Evolutionary conservation across 148 eudicot species (phyloP), one percentile per base, ranked within the genome.

Genomic region (Arbutus unedo): DNA sequence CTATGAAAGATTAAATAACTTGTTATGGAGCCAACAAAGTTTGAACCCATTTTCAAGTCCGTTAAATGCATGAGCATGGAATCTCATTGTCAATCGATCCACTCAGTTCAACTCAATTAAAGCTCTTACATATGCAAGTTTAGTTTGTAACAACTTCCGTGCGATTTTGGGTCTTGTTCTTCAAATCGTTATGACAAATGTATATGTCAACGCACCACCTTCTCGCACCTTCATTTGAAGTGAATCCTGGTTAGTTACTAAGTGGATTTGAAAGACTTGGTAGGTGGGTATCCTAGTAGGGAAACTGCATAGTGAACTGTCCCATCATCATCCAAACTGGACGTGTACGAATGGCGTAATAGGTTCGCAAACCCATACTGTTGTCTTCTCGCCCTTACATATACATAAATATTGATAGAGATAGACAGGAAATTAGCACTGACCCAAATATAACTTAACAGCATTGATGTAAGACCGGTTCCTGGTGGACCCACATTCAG

Each of bases 391-490:
- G 38, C 1, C 38, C 38, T 31, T 31, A 31, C 38, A 31, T 31
- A 31, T 31, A 31, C 38, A 31, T 31, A 31, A 31, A 31, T 31
- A 31, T 31, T 31, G 38, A 31, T 31, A 31, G 38, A 31, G 38
- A 31, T 31, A 31, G 38, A 31, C 38, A 31, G 38, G 38, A 31
- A 9, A 50, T 50, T 41, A 53, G 16, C 4, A 76, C 25, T 18
- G 43, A 85, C 88, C 90, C 78, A 87, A 74, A 56, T 82, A 80
- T 1, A 88, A 47, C 41, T 47, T 56, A 21, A 88, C 85, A 50
- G 85, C 88, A 41, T 82, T 85, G 23, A 82, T 75, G 74, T 84
- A 88, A 19, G 88, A 77, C 25, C 64, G 73, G 77, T 82, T 88
- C 60, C 90, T 74, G 15, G 62, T 21, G 21, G 79, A 66, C 15